Base-by-base conservation (phyloP, 805 yeast genomes). In the Candida michaelii region DNA sequence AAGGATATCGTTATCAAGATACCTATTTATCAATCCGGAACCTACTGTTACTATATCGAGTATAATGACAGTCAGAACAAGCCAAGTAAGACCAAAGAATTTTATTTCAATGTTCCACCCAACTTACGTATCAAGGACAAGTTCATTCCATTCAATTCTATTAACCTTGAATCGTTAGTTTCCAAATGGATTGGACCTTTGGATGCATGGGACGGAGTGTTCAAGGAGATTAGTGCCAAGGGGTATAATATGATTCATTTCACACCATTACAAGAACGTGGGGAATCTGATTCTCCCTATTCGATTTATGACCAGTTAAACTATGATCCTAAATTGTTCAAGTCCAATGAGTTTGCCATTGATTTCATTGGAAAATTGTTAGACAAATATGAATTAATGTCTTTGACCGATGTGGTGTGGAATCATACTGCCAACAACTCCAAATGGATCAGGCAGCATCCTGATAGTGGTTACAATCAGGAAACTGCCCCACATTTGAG, bases 211-310 rank as follows among this genome's bases (percentile, higher is more conserved):
- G 78, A 79, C 43, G 59, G 64, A 1, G 67, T 85, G 43, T 85
- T 91, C 45, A 59, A 61, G 1, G 76, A 76, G 35, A 76, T 91
- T 34, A 65, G 82, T 12, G 59, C 65, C 7, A 93, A 93, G 62
- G 90, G 93, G 15, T 91, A 91, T 69, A 93, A 93, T 62, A 88
- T 91, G 97, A 71, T 93, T 33, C 99, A 91, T 68, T 91, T 91
- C 61, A 90, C 97, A 5, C 99, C 99, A 0, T 71, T 91, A 52
- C 97, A 91, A 63, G 67, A 82, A 49, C 74, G 98, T 43, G 99
- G 99, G 25, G 84, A 75, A 47, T 86, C 96, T 1, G 78, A 90
- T 60, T 90, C 97, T 5, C 99, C 99, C 0, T 91, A 90, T 59
- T 87, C 97, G 3, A 88, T 91, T 41, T 83, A 67, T 53, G 97